Conservation (phyloP, 2,329 filamentous ascomycete species). For the Keithomyces neogunnii region DNA sequence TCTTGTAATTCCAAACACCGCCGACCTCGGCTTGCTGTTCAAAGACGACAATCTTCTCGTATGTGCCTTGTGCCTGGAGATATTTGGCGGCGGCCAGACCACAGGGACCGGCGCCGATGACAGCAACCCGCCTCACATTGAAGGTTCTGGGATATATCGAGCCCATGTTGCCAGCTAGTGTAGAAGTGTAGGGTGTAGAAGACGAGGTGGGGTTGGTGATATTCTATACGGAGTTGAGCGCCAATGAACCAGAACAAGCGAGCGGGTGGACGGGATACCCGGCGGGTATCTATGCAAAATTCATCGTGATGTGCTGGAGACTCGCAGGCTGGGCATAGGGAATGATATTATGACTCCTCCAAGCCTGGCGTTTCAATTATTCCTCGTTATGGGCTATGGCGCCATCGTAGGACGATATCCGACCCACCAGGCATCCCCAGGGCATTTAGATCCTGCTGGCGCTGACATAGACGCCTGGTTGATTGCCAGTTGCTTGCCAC, state of each 20-base stretch:
- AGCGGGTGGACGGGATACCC: too few species aligned
- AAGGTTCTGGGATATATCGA: conserved; percentile 26
- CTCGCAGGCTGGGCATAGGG: too few species aligned
- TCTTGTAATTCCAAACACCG: conserved; percentile 79
- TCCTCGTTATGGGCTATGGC: too few species aligned
- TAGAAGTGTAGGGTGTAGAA: neutral
- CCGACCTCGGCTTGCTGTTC: conserved; percentile 73
- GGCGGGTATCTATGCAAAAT: too few species aligned
- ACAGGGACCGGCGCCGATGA: conserved; percentile 76
- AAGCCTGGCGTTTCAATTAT: too few species aligned
- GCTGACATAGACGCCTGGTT: too few species aligned
- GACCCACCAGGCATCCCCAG: too few species aligned
- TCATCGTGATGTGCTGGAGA: too few species aligned
- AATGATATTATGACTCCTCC: too few species aligned
- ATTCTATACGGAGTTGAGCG: neutral
- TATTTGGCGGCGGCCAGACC: conserved; percentile 78
- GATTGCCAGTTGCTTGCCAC: neutral
- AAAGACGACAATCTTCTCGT: conserved; percentile 65
- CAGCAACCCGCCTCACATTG: conserved; percentile 54
- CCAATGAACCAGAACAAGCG: too few species aligned
- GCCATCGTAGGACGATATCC: too few species aligned
- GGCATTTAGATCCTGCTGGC: too few species aligned
- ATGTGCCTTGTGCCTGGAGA: conserved; percentile 58
- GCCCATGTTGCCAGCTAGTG: conserved; percentile 16
- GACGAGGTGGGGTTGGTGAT: neutral